Base-by-base conservation (phyloP, 768 basidiomycete species). In the Saitozyma sp. region DNA sequence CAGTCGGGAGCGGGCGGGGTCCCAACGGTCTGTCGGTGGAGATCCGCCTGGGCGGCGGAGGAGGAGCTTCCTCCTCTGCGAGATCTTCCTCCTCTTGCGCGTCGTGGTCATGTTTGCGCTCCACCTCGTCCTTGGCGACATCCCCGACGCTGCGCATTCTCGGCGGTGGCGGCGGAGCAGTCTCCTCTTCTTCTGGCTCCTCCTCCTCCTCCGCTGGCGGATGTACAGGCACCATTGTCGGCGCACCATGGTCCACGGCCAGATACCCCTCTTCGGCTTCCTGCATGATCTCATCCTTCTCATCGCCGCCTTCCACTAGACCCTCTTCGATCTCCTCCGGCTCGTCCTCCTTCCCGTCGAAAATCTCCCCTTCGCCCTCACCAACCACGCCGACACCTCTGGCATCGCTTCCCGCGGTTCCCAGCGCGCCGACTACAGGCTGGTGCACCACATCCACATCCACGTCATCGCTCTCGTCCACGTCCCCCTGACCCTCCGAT, bases 51-150 rank as follows among this genome's bases (percentile, higher is more conserved):
- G 68, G 68, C 1, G 70, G 74, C 37, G 69, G 69, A 39, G 71
- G 71, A 5, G 69, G 69, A 1, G 53, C 60, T 3, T 66, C 67
- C n/a, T 69, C 70, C 0, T 67, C 67, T 1, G 71, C 72, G 11
- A 62, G 59, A 11, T 63, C 64, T 16, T 64, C 64, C 37, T 62
- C 71, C 9, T 60, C 62, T 11, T 64, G 59, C 4, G 61, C 65
- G 20, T 61, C 65, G 3, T 70, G 68, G 16, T 74, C 69, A 54
- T 76, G 76, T 61, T 77, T 79, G 64, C 71, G 29, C 51, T 77
- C 75, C 11, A 79, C 51, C 59, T 79, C 78, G 52, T 79, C 78
- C 38, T 71, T 69, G 8, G 68, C 67, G 14, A 75, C 40, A 0
- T 64, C 61, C 37, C 60, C 29, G 29, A 29, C 29, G 5, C 29